Conservation (phyloP, 768 basidiomycete species). For the Termitomyces heimii region DNA sequence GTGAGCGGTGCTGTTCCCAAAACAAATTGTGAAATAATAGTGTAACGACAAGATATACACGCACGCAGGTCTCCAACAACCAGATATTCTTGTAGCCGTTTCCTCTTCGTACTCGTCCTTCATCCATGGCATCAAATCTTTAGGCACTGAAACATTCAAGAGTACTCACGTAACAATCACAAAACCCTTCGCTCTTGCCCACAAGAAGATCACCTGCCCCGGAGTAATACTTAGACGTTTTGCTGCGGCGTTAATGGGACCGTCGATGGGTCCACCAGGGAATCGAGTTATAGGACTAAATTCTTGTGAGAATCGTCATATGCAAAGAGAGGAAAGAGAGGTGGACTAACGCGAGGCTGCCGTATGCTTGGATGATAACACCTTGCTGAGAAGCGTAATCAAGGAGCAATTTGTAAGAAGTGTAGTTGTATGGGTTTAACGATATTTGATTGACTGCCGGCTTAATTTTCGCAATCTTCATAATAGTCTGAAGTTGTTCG, state of each 20-base stretch:
- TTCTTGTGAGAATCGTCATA: background rate
- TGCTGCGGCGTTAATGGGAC: slow-evolving; percentile 45
- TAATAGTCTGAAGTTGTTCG: slow-evolving; percentile 42
- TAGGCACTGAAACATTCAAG: background rate
- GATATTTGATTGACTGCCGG: slow-evolving; percentile 68
- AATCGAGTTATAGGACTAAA: slow-evolving; percentile 47
- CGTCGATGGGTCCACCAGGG: slow-evolving; percentile 64
- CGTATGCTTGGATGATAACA: slow-evolving; percentile 53
- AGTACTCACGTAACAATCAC: slow-evolving; percentile 58
- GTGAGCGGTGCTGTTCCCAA: slow-evolving; percentile 40
- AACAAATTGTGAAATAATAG: background rate
- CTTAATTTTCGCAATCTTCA: slow-evolving; percentile 44
- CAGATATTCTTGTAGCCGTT: slow-evolving; percentile 63
- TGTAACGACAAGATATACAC: slow-evolving; percentile 1
- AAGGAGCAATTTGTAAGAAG: slow-evolving; percentile 37
- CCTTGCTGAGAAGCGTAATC: slow-evolving; percentile 41
- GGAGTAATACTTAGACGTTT: slow-evolving; percentile 47
- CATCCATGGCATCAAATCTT: background rate
- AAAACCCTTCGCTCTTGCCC: slow-evolving; percentile 63
- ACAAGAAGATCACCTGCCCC: slow-evolving; percentile 62
- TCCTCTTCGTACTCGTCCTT: slow-evolving; percentile 56
- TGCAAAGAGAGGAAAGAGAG: no score
- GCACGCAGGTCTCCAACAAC: slow-evolving; percentile 50
- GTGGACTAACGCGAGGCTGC: slow-evolving; percentile 38
- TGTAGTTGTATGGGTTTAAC: slow-evolving; percentile 56